These are phyloP conservation scores for Diplotaxis tenuifolia DNA, from an alignment of 345 rosid genomes.

Conservation along the genomic window DNA sequence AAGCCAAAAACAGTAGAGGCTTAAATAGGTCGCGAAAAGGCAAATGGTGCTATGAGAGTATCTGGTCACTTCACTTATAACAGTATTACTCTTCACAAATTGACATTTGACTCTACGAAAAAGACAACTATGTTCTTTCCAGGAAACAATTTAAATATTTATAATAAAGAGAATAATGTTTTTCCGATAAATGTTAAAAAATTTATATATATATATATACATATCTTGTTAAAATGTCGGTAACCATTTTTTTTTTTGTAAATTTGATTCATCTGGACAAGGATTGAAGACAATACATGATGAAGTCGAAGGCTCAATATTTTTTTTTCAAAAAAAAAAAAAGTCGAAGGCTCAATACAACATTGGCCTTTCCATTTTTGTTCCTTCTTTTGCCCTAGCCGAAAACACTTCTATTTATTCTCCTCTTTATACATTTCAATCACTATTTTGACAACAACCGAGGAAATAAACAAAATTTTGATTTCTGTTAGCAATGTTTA, in stretches of 20 bases:
- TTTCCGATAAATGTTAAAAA: no score
- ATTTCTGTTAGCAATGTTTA: no score
- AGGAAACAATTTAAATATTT: background rate
- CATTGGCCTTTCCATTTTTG: no score
- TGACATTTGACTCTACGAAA: background rate
- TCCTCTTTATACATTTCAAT: constrained; percentile 18
- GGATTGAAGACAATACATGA: background rate
- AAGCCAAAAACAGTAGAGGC: constrained; percentile 31
- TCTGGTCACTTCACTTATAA: constrained; percentile 21
- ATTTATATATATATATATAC: no score
- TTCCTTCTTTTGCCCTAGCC: constrained; percentile 31
- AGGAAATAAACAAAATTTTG: no score
- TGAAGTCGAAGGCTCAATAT: background rate
- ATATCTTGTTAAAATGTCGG: no score
- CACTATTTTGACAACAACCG: constrained; percentile 28
- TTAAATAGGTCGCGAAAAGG: constrained; percentile 30
- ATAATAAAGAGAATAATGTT: no score
- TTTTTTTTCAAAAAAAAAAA: no score
- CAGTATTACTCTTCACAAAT: background rate
- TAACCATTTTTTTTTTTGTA: no score
- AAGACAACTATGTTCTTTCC: constrained; percentile 4
- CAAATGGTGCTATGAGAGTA: background rate
- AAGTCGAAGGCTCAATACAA: background rate
- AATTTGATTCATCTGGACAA: background rate
- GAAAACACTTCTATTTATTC: constrained; percentile 31